These are phyloP conservation scores for Cladophialophora yegresii DNA, from an alignment of 2,329 filamentous ascomycete genomes.

Conservation along the genomic window DNA sequence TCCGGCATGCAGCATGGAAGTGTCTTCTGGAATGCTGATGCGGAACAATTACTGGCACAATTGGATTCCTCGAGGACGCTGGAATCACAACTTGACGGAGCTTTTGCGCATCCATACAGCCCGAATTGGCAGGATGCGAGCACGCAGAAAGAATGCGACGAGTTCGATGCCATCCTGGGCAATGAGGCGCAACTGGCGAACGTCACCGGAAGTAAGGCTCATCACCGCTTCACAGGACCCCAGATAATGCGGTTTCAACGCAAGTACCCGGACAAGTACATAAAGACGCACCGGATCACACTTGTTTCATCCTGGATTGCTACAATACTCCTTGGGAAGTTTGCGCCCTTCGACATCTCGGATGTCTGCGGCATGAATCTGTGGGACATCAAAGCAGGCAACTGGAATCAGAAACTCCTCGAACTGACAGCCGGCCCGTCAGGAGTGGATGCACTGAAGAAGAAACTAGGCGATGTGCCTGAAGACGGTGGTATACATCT, in stretches of 20 bases:
- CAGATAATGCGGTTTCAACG: slow-evolving; percentile 88
- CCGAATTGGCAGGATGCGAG: slow-evolving; percentile 99
- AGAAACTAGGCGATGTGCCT: slow-evolving; percentile 77
- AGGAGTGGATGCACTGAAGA: slow-evolving; percentile 65
- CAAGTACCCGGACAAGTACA: slow-evolving; percentile 78
- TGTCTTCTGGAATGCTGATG: slow-evolving; percentile 81
- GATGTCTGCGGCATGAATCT: slow-evolving; percentile 97
- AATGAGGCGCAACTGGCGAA: slow-evolving; percentile 68
- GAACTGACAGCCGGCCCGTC: slow-evolving; percentile 69
- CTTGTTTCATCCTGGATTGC: slow-evolving; percentile 95
- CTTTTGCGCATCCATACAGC: slow-evolving; percentile 81
- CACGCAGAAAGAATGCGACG: slow-evolving; percentile 87
- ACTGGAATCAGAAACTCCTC: slow-evolving; percentile 75
- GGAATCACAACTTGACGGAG: slow-evolving; percentile 69
- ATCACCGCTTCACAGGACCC: slow-evolving; percentile 96
- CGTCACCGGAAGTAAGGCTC: slow-evolving; percentile 85
- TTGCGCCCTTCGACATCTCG: slow-evolving; percentile 89
- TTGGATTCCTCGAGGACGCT: slow-evolving; percentile 65
- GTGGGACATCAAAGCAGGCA: slow-evolving; percentile 78
- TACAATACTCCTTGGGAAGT: slow-evolving; percentile 78
- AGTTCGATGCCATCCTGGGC: slow-evolving; percentile 75
- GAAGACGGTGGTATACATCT: slow-evolving; percentile 78
- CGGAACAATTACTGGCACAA: slow-evolving; percentile 62
- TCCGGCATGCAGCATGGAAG: slow-evolving; percentile 98
- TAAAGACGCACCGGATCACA: slow-evolving; percentile 78